A percentile compares a stretch with the other conserved stretches of the same genome.
phyloP scores from a whole-genome alignment of 768 basidiomycete genomes.

The Auricularia sp. region DNA sequence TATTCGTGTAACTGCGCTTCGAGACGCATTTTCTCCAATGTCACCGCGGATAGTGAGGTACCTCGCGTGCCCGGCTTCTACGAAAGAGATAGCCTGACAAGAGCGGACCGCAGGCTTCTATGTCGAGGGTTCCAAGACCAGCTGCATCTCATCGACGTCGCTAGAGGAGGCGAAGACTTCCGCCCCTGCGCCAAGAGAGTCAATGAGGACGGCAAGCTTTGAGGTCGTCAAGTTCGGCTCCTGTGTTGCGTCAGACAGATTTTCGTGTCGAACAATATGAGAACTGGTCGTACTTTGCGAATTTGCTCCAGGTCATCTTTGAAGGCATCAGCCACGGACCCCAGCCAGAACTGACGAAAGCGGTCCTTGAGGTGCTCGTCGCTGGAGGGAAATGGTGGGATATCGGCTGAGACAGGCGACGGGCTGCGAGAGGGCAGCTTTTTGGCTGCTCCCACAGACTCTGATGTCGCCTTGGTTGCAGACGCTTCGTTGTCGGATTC shows the following conservation, averaged over 20 bases:
- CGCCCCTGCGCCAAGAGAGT: conserved; percentile 71
- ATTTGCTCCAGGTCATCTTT: conserved; percentile 76
- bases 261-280: conserved; percentile 17
- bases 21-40: too few relatives aligned
- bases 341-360: conserved; percentile 84
- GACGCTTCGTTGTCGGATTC: neutral
- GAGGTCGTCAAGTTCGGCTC: conserved; percentile 63
- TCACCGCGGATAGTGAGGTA: too few relatives aligned
- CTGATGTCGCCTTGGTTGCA: neutral
- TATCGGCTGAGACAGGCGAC: conserved; percentile 21
- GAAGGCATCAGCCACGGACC: conserved; percentile 71
- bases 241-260: conserved; percentile 18
- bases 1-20: too few relatives aligned
- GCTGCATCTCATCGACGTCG: conserved; percentile 60
- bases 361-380: conserved; percentile 43
- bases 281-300: conserved; percentile 47
- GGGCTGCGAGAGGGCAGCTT: conserved; percentile 20
- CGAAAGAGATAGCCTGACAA: too few relatives aligned
- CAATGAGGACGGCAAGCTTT: conserved; percentile 64
- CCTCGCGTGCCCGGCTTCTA: too few relatives aligned
- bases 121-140: conserved; percentile 33
- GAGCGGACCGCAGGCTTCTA: too few relatives aligned
- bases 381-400: conserved; percentile 46
- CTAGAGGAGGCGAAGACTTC: conserved; percentile 49
- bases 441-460: neutral